A percentile compares a stretch with the other conserved stretches of the same genome.
Evolutionary conservation across 208 protist species (phyloP).

Genomic region (Trypanosoma platydactyli): DNA sequence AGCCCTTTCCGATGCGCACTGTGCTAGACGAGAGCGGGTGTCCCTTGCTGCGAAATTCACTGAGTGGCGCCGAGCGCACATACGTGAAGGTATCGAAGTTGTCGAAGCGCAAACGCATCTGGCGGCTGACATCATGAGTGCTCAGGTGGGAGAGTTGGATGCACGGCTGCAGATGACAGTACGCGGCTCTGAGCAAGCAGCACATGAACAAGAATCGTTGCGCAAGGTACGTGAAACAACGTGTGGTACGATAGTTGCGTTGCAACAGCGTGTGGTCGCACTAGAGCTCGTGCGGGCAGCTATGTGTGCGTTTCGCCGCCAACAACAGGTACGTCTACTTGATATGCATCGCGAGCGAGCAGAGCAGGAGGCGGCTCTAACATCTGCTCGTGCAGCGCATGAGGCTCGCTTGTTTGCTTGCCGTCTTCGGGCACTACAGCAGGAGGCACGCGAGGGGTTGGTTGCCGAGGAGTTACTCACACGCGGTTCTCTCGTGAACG

Average conservation of each 20-base stretch:
- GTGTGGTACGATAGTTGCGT: not conserved
- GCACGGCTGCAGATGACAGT: not conserved
- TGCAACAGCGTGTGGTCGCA: not conserved
- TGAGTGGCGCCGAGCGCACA: not conserved
- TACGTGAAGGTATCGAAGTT: not conserved
- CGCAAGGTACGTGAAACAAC: conserved; percentile 4
- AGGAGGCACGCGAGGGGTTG: conserved; percentile 37
- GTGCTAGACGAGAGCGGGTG: not conserved
- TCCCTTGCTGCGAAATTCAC: conserved; percentile 3
- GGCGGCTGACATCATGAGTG: not conserved
- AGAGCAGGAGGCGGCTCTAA: not conserved
- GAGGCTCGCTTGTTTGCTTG: conserved; percentile 26
- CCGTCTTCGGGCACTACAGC: conserved; percentile 24
- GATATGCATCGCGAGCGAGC: not conserved
- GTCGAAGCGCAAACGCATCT: not conserved
- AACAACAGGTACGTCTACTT: conserved; percentile 1
- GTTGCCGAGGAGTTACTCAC: conserved; percentile 55
- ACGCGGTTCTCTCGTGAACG: conserved; percentile 17
- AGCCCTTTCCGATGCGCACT: not conserved
- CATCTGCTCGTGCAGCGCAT: conserved; percentile 7
- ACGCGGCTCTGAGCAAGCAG: conserved; percentile 7
- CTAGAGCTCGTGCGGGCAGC: conserved; percentile 5
- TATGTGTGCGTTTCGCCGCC: not conserved
- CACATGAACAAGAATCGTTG: not conserved
- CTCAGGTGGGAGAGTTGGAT: not conserved